These are phyloP conservation scores for Sporisorium scitamineum DNA, from an alignment of 1,284 basidiomycete species.

Conservation along the genomic window DNA sequence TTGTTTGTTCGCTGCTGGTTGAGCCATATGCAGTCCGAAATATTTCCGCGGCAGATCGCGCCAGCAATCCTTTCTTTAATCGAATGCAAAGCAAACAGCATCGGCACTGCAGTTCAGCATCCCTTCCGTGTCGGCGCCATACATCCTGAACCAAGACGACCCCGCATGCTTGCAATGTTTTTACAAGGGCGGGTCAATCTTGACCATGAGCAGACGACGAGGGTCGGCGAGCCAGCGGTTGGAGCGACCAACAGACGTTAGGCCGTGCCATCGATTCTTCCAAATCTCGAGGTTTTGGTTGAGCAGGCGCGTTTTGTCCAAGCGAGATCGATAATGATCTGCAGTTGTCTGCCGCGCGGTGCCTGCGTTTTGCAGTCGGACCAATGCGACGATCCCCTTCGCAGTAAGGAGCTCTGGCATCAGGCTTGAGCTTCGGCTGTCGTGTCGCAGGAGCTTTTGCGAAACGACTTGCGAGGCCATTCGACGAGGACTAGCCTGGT, in stretches of 20 bases:
- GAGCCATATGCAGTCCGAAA: neutral
- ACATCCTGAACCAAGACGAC: no score
- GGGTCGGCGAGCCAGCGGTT: no score
- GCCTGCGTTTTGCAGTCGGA: neutral
- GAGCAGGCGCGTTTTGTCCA: neutral
- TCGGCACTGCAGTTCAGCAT: neutral
- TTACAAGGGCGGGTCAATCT: no score
- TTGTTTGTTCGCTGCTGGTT: neutral
- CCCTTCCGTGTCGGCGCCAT: neutral
- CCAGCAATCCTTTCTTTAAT: neutral
- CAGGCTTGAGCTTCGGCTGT: no score
- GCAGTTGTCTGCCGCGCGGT: neutral
- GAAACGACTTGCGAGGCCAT: no score
- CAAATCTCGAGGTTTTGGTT: neutral
- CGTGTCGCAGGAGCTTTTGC: no score
- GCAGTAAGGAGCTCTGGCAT: no score
- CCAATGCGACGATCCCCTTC: no score
- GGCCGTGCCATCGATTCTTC: neutral
- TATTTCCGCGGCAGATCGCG: neutral
- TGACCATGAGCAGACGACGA: neutral
- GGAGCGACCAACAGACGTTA: neutral
- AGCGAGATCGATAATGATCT: neutral
- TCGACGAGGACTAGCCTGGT: no score
- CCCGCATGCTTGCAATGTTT: no score
- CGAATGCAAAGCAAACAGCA: neutral